phyloP scores from a whole-genome alignment of 768 basidiomycete genomes.

The Mycena capillaripes region DNA sequence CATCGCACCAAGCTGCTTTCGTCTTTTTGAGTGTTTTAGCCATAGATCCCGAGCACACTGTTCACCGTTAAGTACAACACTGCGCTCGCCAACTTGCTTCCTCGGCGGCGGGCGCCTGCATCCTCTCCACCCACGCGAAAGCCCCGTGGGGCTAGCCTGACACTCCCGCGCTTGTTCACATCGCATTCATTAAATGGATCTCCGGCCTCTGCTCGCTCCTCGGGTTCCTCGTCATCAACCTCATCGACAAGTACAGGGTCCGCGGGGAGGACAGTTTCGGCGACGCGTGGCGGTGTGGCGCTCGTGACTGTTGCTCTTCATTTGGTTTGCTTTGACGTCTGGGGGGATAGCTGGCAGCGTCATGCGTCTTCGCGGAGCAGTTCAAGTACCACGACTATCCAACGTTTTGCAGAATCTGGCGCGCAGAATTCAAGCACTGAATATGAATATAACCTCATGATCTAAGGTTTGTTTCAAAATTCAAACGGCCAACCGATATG shows the following conservation, averaged over 20 bases:
- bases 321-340: conserved; percentile 97
- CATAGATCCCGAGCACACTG: too few species aligned
- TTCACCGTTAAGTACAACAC: too few species aligned
- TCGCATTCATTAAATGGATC: conserved; percentile 97
- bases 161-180: conserved; percentile 75
- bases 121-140: conserved; percentile 89
- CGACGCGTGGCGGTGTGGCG: conserved; percentile 92
- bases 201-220: conserved; percentile 94
- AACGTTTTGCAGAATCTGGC: conserved; percentile 93
- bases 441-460: conserved; percentile 93
- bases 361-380: conserved; percentile 81
- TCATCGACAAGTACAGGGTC: conserved; percentile 95
- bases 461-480: too few species aligned
- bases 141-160: conserved; percentile 80
- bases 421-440: conserved; percentile 89
- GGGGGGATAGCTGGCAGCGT: conserved; percentile 97
- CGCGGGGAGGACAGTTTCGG: conserved; percentile 84
- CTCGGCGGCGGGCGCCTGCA: conserved; percentile 93
- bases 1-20: too few species aligned
- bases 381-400: conserved; percentile 94
- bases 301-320: conserved; percentile 90
- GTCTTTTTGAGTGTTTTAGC: too few species aligned
- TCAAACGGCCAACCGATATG: too few species aligned
- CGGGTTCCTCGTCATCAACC: conserved; percentile 92
- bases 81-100: conserved; percentile 95